A percentile compares a stretch with the other conserved stretches of the same genome.
Conservation (phyloP, 345 rosid species). For the Ceriops zippeliana region DNA sequence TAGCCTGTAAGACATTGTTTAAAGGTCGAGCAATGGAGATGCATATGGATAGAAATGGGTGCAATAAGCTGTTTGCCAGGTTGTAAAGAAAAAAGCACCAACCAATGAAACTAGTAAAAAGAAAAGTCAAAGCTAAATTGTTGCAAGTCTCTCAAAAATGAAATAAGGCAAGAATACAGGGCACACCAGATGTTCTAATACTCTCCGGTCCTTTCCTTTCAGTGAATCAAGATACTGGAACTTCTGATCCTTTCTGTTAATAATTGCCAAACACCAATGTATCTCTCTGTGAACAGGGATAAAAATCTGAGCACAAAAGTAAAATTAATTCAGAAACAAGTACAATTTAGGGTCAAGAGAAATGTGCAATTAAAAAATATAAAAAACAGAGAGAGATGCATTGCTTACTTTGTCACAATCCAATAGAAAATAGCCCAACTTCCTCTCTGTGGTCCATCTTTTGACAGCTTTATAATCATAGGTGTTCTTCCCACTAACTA, state of each 20-base stretch:
- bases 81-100: background rate
- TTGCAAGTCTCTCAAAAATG: constrained; percentile 4
- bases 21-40: too few relatives aligned
- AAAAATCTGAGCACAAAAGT: constrained; percentile 63
- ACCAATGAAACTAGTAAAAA: background rate
- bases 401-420: constrained; percentile 79
- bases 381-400: background rate
- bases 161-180: background rate
- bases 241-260: constrained; percentile 71
- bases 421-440: constrained; percentile 73
- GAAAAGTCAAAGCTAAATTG: background rate
- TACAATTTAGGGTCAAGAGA: background rate
- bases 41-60: too few relatives aligned
- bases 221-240: constrained; percentile 98
- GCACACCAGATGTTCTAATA: constrained; percentile 66
- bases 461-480: constrained; percentile 73
- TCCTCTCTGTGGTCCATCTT: constrained; percentile 90
- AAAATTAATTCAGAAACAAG: constrained; percentile 6
- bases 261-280: constrained; percentile 97
- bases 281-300: constrained; percentile 84
- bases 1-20: too few relatives aligned
- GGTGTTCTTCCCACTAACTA: constrained; percentile 29
- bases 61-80: background rate
- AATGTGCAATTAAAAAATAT: background rate
- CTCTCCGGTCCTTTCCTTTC: constrained; percentile 66